Conservation (phyloP, 108 stramenopile genomes). For the Nannochloropsis salina region DNA sequence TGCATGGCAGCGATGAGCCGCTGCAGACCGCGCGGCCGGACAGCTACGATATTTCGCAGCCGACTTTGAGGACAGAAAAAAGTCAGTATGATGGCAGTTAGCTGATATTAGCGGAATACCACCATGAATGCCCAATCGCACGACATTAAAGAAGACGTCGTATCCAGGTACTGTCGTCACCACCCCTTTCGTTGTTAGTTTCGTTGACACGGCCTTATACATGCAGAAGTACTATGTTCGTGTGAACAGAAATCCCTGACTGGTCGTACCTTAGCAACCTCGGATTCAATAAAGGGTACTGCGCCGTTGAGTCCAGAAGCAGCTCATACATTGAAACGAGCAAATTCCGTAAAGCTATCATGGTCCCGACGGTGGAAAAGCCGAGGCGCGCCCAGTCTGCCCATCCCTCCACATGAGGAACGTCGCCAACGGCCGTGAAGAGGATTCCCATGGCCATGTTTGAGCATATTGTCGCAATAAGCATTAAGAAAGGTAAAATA, state of each 20-base stretch:
- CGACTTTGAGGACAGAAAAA: not conserved
- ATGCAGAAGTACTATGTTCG: too few relatives aligned
- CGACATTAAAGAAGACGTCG: too few relatives aligned
- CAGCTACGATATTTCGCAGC: not conserved
- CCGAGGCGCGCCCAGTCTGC: conserved; percentile 1
- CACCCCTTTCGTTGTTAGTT: too few relatives aligned
- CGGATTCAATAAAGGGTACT: not conserved
- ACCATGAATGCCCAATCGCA: too few relatives aligned
- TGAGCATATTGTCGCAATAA: not conserved
- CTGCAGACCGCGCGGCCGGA: not conserved
- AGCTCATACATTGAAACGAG: not conserved
- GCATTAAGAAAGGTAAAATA: not conserved
- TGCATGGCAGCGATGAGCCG: not conserved
- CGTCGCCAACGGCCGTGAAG: conserved; percentile 1
- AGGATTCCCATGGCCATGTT: conserved; percentile 1
- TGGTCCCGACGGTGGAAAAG: not conserved
- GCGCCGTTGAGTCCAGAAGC: not conserved
- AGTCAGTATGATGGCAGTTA: too few relatives aligned
- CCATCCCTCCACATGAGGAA: not conserved
- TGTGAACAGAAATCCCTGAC: too few relatives aligned
- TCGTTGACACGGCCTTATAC: too few relatives aligned
- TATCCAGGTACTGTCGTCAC: too few relatives aligned
- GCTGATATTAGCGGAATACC: too few relatives aligned
- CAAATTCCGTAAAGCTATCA: not conserved
- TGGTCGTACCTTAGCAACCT: not conserved